phyloP scores from a whole-genome alignment of 1,284 basidiomycete genomes.

The Singerocomus rubriflavus region DNA sequence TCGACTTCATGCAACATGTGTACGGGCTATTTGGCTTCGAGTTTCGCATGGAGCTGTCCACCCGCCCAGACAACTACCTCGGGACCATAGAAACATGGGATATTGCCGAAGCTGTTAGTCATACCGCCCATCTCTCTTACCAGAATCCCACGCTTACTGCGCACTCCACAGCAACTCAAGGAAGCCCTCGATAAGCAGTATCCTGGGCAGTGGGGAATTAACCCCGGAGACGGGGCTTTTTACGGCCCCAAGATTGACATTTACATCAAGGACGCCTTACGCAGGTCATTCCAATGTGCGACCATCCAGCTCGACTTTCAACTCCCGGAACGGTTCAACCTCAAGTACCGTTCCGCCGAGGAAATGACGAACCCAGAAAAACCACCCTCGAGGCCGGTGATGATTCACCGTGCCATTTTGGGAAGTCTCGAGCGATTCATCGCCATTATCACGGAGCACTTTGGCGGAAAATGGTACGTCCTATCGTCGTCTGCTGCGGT shows the following conservation, averaged over 20 bases:
- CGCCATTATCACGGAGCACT: slow-evolving; percentile 96
- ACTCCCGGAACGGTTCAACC: slow-evolving; percentile 95
- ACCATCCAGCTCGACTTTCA: slow-evolving; percentile 99
- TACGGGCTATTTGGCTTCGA: slow-evolving; percentile 98
- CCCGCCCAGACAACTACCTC: slow-evolving; percentile 93
- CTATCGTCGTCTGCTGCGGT: not conserved
- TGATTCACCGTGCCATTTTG: slow-evolving; percentile 97
- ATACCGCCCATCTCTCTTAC: not conserved
- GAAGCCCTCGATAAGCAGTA: slow-evolving; percentile 85
- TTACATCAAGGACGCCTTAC: slow-evolving; percentile 91
- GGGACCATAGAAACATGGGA: slow-evolving; percentile 92
- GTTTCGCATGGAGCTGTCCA: slow-evolving; percentile 95
- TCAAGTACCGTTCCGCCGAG: slow-evolving; percentile 84
- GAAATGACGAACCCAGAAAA: slow-evolving; percentile 50
- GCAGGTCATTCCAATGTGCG: slow-evolving; percentile 95
- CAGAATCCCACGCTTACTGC: slow-evolving; percentile 7
- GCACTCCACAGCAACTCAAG: slow-evolving; percentile 66
- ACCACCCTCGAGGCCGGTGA: slow-evolving; percentile 80
- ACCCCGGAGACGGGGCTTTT: slow-evolving; percentile 97
- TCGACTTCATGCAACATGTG: slow-evolving; percentile 93
- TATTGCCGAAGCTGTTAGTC: slow-evolving; percentile 72
- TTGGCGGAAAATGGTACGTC: slow-evolving; percentile 90
- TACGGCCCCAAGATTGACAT: slow-evolving; percentile 99
- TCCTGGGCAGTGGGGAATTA: slow-evolving; percentile 90
- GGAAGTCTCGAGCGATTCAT: slow-evolving; percentile 96